A percentile compares a stretch with the other conserved stretches of the same genome.
These are phyloP conservation scores for Zizania latifolia DNA, from an alignment of 176 grass and related monocot genomes.

Conservation along the genomic window DNA sequence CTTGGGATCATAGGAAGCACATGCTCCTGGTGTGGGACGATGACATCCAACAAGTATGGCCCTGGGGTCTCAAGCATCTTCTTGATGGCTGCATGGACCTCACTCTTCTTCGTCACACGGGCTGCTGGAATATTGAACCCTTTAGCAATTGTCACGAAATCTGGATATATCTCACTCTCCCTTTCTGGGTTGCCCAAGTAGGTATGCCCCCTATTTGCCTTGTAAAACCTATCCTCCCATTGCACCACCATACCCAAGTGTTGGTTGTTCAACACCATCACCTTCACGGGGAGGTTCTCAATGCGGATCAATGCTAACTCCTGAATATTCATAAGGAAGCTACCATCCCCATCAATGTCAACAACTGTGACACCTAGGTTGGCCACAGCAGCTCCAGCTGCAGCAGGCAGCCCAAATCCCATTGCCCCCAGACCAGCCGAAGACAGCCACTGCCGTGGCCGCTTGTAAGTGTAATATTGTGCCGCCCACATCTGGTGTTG, in stretches of 20 bases:
- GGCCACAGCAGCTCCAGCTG: slow-evolving; percentile 76
- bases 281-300: slow-evolving; percentile 79
- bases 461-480: slow-evolving; percentile 77
- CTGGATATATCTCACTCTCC: slow-evolving; percentile 73
- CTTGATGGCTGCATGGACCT: slow-evolving; percentile 61
- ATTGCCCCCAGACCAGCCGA: slow-evolving; percentile 74
- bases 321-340: slow-evolving; percentile 94
- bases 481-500: slow-evolving; percentile 99
- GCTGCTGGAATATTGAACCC: slow-evolving; percentile 78
- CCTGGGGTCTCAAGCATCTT: slow-evolving; percentile 90
- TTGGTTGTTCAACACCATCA: slow-evolving; percentile 85
- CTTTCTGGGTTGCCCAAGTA: slow-evolving; percentile 83
- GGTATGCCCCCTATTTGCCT: slow-evolving; percentile 77
- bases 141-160: slow-evolving; percentile 79
- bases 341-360: slow-evolving; percentile 90
- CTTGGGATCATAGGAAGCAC: slow-evolving; percentile 97
- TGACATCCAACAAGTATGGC: slow-evolving; percentile 83
- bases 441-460: slow-evolving; percentile 69
- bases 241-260: slow-evolving; percentile 95
- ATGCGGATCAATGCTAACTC: slow-evolving; percentile 79
- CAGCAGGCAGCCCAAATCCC: slow-evolving; percentile 92
- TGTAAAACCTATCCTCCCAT: slow-evolving; percentile 93
- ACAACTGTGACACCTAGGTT: slow-evolving; percentile 77
- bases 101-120: slow-evolving; percentile 69
- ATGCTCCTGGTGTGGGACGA: slow-evolving; percentile 86